Base-by-base conservation (phyloP, 2,329 filamentous ascomycete species). In the Furcasterigmium furcatum region DNA sequence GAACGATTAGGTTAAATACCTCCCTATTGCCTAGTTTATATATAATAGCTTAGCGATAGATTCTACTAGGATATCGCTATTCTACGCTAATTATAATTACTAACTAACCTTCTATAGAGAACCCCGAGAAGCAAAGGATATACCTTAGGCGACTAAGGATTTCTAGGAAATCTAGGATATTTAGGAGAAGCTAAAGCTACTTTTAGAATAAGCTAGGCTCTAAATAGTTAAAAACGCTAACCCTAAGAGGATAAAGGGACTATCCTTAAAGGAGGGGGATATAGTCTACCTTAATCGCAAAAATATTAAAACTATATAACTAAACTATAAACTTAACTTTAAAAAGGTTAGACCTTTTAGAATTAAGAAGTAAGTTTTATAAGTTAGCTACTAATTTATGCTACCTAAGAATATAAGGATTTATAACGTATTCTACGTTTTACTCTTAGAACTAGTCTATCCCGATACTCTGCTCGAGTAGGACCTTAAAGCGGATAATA, bases 291-390 rank as follows among this genome's bases (percentile, higher is more conserved):
- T 46, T 29, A 29, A 36, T 8, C n/a, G n/a, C 9, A 4, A 13
- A 38, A 42, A 46, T 30, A 46, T 46, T 30, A 41, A 46, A 41
- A 46, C 21, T 16, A 46, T 41, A 41, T 10, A 27, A 35, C 38
- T 36, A 42, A 46, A 38, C 12, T n/a, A 41, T 22, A 46, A 42
- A 41, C 9, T 46, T n/a, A 16, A 46, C 16, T 46, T 36, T 20
- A 46, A 46, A 25, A 35, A 41, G 29, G 16, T 41, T 8, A 18
- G 32, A 46, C 29, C 20, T 21, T 41, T 46, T 38, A 36, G n/a
- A n/a, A n/a, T n/a, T n/a, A n/a, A n/a, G n/a, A n/a, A n/a, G n/a
- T n/a, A n/a, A n/a, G n/a, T n/a, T n/a, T n/a, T n/a, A n/a, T 20
- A 43, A 24, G 25, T 24, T 27, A 43, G 36, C 20, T 43, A 36